phyloP scores from a whole-genome alignment of 345 rosid species.

The Populus deltoides region DNA sequence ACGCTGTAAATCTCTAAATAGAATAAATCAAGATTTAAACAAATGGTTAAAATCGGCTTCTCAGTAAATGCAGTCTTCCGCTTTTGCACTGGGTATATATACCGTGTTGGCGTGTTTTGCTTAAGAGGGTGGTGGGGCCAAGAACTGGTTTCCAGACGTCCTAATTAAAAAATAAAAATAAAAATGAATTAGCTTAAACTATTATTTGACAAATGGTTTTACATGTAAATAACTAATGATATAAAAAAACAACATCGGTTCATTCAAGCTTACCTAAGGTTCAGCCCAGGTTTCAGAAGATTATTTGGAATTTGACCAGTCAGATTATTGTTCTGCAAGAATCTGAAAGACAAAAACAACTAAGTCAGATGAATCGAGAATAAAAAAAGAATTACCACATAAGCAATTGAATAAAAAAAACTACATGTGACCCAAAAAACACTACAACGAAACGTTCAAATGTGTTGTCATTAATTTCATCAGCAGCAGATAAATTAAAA shows the following conservation, averaged over 20 bases:
- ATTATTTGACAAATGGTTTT: neutral
- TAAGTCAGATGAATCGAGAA: conserved; percentile 10
- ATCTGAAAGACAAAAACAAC: conserved; percentile 43
- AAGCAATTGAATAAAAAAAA: neutral
- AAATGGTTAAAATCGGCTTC: conserved; percentile 5
- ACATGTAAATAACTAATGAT: neutral
- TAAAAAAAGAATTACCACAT: conserved; percentile 9
- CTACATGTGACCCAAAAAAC: neutral
- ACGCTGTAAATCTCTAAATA: neutral
- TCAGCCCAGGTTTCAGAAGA: conserved; percentile 53
- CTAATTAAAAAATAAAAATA: conserved; percentile 11
- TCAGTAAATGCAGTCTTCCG: neutral
- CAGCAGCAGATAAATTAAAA: conserved; percentile 1
- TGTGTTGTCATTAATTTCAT: neutral
- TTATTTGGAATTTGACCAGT: conserved; percentile 62
- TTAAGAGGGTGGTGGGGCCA: conserved; percentile 35
- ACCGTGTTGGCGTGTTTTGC: conserved; percentile 13
- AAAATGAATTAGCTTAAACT: conserved; percentile 19
- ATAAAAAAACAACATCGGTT: neutral
- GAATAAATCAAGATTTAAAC: conserved; percentile 1
- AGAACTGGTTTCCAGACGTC: conserved; percentile 45
- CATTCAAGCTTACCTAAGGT: conserved; percentile 44
- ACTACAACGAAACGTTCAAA: neutral
- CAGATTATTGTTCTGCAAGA: conserved; percentile 82
- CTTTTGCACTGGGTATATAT: neutral